These are phyloP conservation scores for Castanea sativa DNA, from an alignment of 306 rosid species.

Conservation along the genomic window DNA sequence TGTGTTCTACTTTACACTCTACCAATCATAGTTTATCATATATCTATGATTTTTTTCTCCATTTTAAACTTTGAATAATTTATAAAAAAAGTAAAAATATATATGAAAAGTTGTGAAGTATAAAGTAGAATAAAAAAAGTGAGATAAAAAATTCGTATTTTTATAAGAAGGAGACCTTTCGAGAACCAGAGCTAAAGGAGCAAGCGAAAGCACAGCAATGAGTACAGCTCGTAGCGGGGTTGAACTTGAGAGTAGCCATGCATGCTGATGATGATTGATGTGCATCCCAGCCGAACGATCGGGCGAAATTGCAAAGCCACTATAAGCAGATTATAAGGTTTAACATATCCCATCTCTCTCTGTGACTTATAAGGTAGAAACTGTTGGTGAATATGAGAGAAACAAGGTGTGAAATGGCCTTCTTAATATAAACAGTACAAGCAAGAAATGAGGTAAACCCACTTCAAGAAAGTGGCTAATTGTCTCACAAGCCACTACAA, in stretches of 20 bases:
- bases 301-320: slow-evolving; percentile 57
- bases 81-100: too few species aligned
- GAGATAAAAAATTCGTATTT: background rate
- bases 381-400: slow-evolving; percentile 1
- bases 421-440: slow-evolving; percentile 31
- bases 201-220: slow-evolving; percentile 49
- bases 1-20: too few species aligned
- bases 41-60: too few species aligned
- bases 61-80: too few species aligned
- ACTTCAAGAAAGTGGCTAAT: too few species aligned
- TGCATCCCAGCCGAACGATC: too few species aligned
- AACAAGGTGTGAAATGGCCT: background rate
- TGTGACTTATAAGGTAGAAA: background rate
- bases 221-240: too few species aligned
- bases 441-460: background rate
- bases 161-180: slow-evolving; percentile 45
- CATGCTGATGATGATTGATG: too few species aligned
- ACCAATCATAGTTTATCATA: too few species aligned
- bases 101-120: too few species aligned
- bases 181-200: slow-evolving; percentile 56
- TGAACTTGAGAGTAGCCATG: too few species aligned
- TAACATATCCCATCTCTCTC: slow-evolving; percentile 24
- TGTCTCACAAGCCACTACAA: too few species aligned
- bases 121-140: background rate
- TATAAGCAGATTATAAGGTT: slow-evolving; percentile 48